phyloP scores from a whole-genome alignment of 306 rosid species.

The Biancaea sappan region DNA sequence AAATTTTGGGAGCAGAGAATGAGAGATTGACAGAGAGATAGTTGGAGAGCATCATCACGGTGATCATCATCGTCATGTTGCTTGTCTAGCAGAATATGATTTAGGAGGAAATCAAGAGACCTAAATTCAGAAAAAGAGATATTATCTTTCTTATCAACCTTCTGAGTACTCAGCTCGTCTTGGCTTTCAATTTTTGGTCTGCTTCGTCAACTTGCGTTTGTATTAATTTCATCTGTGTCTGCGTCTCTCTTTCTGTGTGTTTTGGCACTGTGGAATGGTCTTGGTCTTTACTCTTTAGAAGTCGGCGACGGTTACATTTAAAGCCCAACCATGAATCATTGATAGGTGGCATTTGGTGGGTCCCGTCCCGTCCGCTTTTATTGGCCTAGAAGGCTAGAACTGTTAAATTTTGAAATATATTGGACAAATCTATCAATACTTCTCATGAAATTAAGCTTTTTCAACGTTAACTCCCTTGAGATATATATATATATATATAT shows the following conservation, averaged over 20 bases:
- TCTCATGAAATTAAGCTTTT: too few species aligned
- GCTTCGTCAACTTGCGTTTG: too few species aligned
- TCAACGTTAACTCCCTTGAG: too few species aligned
- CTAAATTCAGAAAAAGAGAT: not conserved
- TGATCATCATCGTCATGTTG: not conserved
- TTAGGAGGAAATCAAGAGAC: not conserved
- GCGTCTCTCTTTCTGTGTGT: not conserved
- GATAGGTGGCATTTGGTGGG: not conserved
- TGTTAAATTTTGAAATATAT: too few species aligned
- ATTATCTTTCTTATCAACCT: too few species aligned
- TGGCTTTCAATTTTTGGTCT: not conserved
- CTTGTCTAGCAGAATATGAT: not conserved
- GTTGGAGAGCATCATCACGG: not conserved
- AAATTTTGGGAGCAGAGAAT: constrained; percentile 19
- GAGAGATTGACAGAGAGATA: not conserved
- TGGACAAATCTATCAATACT: too few species aligned
- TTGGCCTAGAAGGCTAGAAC: too few species aligned
- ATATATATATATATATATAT: too few species aligned
- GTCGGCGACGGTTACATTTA: constrained; percentile 1
- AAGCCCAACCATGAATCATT: not conserved
- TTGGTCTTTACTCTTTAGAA: not conserved
- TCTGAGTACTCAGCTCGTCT: not conserved
- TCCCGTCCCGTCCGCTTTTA: too few species aligned
- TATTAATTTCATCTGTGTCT: not conserved
- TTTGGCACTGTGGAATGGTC: not conserved